These are phyloP conservation scores for Trichoderma gracile DNA, from an alignment of 2,329 filamentous ascomycete species.

Conservation along the genomic window DNA sequence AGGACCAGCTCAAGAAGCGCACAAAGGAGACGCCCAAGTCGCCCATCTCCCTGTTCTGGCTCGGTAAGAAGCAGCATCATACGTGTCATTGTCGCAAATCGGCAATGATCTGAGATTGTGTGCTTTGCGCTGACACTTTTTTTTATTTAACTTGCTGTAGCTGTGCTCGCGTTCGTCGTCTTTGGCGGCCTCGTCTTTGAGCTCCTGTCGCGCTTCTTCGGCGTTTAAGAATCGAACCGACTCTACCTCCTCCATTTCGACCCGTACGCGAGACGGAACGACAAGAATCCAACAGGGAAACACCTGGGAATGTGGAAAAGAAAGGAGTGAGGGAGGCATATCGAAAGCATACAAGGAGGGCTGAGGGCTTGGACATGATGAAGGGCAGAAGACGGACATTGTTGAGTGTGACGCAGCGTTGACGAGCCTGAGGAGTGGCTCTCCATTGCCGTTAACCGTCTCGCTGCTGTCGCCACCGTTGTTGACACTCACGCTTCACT, in stretches of 20 bases:
- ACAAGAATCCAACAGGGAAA: neutral
- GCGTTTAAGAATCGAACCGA: conserved; percentile 28
- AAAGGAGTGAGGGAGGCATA: neutral
- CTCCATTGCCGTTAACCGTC: neutral
- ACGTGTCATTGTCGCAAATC: too few species aligned
- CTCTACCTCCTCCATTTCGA: neutral
- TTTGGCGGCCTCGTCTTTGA: conserved; percentile 63
- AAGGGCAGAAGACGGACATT: neutral
- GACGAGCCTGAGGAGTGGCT: neutral
- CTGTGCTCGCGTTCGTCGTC: conserved; percentile 59
- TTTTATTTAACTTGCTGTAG: conserved; percentile 43
- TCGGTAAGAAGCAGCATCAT: conserved; percentile 46
- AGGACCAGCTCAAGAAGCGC: conserved; percentile 62
- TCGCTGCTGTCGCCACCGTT: neutral
- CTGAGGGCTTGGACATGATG: neutral
- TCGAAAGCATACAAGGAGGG: neutral
- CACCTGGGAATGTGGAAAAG: neutral
- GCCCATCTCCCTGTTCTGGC: conserved; percentile 64
- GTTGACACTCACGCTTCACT: conserved; percentile 7
- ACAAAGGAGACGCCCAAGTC: conserved; percentile 58
- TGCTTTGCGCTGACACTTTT: neutral
- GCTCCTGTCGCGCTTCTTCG: conserved; percentile 55
- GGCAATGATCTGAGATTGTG: too few species aligned
- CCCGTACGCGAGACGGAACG: neutral
- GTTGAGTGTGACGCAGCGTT: neutral